Evolutionary conservation across 345 rosid species (phyloP).

Genomic region (Limnanthes douglasii): DNA sequence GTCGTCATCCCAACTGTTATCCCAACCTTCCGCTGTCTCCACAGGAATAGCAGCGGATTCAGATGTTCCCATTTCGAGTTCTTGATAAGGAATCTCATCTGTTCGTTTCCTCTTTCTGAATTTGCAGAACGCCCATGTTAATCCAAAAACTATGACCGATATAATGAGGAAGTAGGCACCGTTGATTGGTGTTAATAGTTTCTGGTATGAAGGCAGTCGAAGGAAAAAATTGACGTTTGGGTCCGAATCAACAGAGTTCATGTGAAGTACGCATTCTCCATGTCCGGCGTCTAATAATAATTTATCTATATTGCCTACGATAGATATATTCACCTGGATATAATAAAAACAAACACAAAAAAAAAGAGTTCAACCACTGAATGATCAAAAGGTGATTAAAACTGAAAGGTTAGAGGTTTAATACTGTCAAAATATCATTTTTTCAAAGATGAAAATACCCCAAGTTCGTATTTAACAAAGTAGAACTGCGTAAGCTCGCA

Average conservation of each 20-base stretch:
- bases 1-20: slow-evolving; percentile 84
- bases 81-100: slow-evolving; percentile 55
- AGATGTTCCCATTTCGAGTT: slow-evolving; percentile 66
- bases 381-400: too few relatives aligned
- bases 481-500: too few relatives aligned
- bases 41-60: slow-evolving; percentile 26
- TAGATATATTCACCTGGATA: slow-evolving; percentile 36
- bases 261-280: slow-evolving; percentile 36
- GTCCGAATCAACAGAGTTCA: slow-evolving; percentile 12
- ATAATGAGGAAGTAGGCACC: slow-evolving; percentile 75
- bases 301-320: slow-evolving; percentile 11
- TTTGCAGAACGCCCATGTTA: slow-evolving; percentile 42
- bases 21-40: slow-evolving; percentile 85
- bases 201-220: slow-evolving; percentile 45
- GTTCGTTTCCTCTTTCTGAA: slow-evolving; percentile 38
- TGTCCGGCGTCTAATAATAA: slow-evolving; percentile 27
- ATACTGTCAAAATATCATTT: too few relatives aligned
- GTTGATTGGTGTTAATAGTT: slow-evolving; percentile 69
- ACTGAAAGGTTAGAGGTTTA: too few relatives aligned
- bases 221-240: slow-evolving; percentile 13
- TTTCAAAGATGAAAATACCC: too few relatives aligned
- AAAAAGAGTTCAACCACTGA: too few relatives aligned
- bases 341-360: too few relatives aligned
- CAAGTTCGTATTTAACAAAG: too few relatives aligned
- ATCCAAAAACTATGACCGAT: slow-evolving; percentile 38